Percentiles rank a stretch among this genome's conserved stretches.
Evolutionary conservation across 106 monocot species (phyloP).

Genomic region (Alisma plantagoaquatica): DNA sequence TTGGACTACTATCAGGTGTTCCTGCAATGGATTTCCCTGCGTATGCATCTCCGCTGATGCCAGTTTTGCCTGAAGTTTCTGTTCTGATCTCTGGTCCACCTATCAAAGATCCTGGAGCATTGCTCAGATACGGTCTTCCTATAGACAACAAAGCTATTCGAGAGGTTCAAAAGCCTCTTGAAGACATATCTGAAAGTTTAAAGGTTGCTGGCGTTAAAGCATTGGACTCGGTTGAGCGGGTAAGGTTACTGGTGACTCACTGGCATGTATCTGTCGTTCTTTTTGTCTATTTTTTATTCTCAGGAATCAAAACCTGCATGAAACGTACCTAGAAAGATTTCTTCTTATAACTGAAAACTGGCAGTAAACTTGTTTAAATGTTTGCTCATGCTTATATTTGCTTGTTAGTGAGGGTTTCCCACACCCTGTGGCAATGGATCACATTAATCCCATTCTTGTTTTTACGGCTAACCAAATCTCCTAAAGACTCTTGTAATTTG

Average conservation of each 20-base stretch:
- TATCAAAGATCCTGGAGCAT: conserved; percentile 85
- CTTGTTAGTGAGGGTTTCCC: no score
- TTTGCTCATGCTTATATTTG: no score
- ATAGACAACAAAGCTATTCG: conserved; percentile 86
- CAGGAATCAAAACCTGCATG: no score
- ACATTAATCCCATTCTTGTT: no score
- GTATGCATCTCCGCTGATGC: conserved; percentile 33
- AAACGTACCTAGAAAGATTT: no score
- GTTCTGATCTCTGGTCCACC: conserved; percentile 98
- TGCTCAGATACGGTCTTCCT: conserved; percentile 84
- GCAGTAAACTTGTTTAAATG: no score
- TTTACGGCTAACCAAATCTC: no score
- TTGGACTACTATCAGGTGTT: conserved; percentile 39
- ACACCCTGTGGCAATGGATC: no score
- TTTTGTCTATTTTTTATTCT: no score
- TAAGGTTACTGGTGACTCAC: conserved; percentile 12
- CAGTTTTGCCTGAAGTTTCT: conserved; percentile 65
- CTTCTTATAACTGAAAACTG: no score
- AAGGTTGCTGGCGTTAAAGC: conserved; percentile 38
- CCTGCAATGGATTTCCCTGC: conserved; percentile 40
- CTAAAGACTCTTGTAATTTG: no score
- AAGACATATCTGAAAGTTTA: conserved; percentile 43
- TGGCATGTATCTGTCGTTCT: no score
- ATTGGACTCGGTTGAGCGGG: conserved; percentile 37
- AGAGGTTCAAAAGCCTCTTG: conserved; percentile 82